Conservation (phyloP, 2,329 filamentous ascomycete species). For the Fusarium sp. region DNA sequence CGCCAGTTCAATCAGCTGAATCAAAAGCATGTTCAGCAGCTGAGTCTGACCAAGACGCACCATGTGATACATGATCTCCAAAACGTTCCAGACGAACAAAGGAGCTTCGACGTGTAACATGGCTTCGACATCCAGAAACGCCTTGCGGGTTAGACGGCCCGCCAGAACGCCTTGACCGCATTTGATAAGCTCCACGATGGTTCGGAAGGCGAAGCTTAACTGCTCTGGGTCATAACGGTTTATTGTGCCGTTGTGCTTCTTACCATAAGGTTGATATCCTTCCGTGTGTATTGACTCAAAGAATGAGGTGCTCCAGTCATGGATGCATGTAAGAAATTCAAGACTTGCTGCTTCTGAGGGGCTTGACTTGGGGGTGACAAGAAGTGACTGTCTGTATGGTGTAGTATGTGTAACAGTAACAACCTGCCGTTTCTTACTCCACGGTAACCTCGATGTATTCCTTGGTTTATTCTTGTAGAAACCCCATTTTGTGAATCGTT, state of each 20-base stretch:
- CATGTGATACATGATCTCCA: slow-evolving; percentile 27
- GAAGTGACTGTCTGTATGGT: neutral
- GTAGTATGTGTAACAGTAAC: neutral
- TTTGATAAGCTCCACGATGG: slow-evolving; percentile 13
- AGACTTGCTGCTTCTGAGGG: slow-evolving; percentile 4
- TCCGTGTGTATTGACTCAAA: neutral
- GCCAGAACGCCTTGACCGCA: slow-evolving; percentile 11
- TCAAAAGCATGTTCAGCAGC: slow-evolving; percentile 16
- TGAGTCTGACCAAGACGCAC: slow-evolving; percentile 5
- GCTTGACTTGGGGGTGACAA: neutral
- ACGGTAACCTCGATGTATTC: neutral
- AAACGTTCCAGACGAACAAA: slow-evolving; percentile 30
- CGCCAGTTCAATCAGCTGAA: slow-evolving; percentile 1
- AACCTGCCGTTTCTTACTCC: neutral
- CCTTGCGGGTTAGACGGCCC: slow-evolving; percentile 18
- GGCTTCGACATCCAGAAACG: slow-evolving; percentile 18
- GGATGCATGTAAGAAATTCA: slow-evolving; percentile 17
- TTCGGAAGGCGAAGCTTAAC: slow-evolving; percentile 22
- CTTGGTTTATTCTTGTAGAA: slow-evolving; percentile 24
- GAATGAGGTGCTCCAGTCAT: slow-evolving; percentile 16
- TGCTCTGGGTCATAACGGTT: slow-evolving; percentile 23
- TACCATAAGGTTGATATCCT: neutral
- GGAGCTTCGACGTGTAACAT: slow-evolving; percentile 23
- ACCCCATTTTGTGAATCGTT: slow-evolving; percentile 30
- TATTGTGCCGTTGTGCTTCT: neutral